Base-by-base conservation (phyloP, 2,329 filamentous ascomycete species). In the Microthyrium microscopicum region DNA sequence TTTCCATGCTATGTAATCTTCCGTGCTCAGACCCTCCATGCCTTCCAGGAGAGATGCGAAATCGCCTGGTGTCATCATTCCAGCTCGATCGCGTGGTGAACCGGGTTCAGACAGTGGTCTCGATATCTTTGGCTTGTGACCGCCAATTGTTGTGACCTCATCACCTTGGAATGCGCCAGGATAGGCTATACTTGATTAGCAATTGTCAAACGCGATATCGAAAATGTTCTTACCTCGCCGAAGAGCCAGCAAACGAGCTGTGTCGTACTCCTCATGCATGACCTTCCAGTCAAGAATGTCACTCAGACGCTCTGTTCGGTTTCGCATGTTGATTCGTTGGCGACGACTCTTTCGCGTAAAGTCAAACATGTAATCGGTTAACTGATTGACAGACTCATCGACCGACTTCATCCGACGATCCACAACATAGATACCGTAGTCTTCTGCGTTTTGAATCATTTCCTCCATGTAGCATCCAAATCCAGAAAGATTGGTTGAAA, bases 391-490 rank as follows among this genome's bases (percentile, higher is more conserved):
- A 6, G 84, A 93, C 55, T 95, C 89, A 49, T 98, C 89, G 1
- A 98, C 78, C 19, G 85, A 87, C 69, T 95, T 95, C 61, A 73
- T 79, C 31, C 89, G 75, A 36, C 89, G 80, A 54, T 98, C 89
- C 29, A 98, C 85, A 54, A 98, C 95, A 64, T 95, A 95, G 58
- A 98, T 95, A 44, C 89, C 89, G 51, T 98, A 95, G 57, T 98
- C 89, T 42, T 79, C 80, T 26, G 87, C 91, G 58, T 95, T 95
- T 59, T 95, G 87, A 44, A 98, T 95, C 44, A 95, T 62, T 58
- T 95, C 89, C 57, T 98, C 89, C 89, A 98, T 98, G 57, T 98
- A 95, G 59, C 89, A 95, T 31, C 89, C 89, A 49, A 98, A 98
- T 15, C 89, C 89, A 5, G 89, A 95, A 28, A 98, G 63, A 57